Evolutionary conservation across 371 early-diverging fungal genomes (phyloP).

Genomic region (Mucor velutinosus): DNA sequence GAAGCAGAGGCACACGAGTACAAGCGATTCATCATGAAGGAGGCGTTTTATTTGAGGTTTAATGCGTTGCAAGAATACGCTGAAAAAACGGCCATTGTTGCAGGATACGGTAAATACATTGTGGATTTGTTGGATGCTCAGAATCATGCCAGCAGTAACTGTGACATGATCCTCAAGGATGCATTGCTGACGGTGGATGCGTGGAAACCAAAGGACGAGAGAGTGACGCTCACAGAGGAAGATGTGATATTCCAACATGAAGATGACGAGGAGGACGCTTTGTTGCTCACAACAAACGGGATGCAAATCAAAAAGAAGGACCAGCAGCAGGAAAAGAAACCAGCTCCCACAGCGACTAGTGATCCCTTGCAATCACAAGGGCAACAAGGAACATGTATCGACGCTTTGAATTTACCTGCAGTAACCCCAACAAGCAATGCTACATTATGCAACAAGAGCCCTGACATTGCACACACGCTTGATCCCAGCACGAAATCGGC

Average conservation of each 20-base stretch:
- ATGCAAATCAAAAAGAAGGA: background rate
- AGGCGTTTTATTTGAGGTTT: constrained; percentile 40
- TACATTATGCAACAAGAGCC: background rate
- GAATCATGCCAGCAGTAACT: constrained; percentile 2
- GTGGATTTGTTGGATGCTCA: constrained; percentile 34
- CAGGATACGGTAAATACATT: constrained; percentile 38
- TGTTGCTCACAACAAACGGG: background rate
- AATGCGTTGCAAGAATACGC: constrained; percentile 42
- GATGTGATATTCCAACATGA: constrained; percentile 7
- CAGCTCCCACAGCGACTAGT: background rate
- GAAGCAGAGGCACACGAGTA: constrained; percentile 30
- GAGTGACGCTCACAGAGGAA: constrained; percentile 2
- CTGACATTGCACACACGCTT: background rate
- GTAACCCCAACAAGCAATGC: background rate
- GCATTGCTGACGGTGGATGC: constrained; percentile 20
- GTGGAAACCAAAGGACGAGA: constrained; percentile 10
- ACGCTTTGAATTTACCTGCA: background rate
- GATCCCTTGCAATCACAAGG: background rate
- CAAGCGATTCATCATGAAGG: constrained; percentile 32
- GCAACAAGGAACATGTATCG: background rate
- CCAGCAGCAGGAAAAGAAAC: background rate
- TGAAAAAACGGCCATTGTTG: constrained; percentile 33
- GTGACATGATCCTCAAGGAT: constrained; percentile 17
- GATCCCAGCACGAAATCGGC: background rate
- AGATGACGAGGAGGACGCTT: constrained; percentile 6